Conservation (phyloP, 345 rosid species). For the Eucalyptus lansdowneana region DNA sequence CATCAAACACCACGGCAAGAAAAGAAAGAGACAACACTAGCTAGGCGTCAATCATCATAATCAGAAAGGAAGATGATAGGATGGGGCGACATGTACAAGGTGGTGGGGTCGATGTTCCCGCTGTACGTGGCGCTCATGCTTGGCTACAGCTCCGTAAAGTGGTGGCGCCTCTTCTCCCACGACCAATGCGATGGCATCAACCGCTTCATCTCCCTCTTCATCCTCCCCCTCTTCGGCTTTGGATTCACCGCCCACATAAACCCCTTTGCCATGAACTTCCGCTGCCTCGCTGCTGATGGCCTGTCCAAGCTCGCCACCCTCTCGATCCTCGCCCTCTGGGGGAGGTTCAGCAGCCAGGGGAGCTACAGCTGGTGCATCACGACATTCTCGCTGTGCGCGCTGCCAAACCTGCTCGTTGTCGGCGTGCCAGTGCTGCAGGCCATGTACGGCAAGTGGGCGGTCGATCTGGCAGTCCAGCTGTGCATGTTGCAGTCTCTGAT, state of each 20-base stretch:
- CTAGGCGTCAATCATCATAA: neutral
- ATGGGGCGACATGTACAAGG: slow-evolving; percentile 65
- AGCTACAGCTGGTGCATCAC: slow-evolving; percentile 79
- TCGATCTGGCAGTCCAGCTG: slow-evolving; percentile 69
- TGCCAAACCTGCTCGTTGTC: slow-evolving; percentile 63
- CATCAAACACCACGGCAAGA: neutral
- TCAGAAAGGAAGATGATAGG: slow-evolving; percentile 32
- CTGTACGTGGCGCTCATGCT: slow-evolving; percentile 65
- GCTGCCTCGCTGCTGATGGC: slow-evolving; percentile 51
- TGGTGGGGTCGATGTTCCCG: slow-evolving; percentile 68
- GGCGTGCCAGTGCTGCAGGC: slow-evolving; percentile 65
- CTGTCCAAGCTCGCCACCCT: slow-evolving; percentile 56
- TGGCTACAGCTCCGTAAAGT: slow-evolving; percentile 82
- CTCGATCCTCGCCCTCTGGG: slow-evolving; percentile 47
- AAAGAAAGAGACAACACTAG: neutral
- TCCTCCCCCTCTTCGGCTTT: slow-evolving; percentile 65
- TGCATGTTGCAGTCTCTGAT: slow-evolving; percentile 60
- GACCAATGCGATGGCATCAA: slow-evolving; percentile 76
- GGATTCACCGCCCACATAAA: slow-evolving; percentile 67
- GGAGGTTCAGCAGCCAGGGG: slow-evolving; percentile 43
- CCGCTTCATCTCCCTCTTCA: slow-evolving; percentile 66
- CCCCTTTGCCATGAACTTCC: slow-evolving; percentile 64
- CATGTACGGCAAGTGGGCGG: slow-evolving; percentile 63
- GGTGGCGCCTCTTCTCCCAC: slow-evolving; percentile 67
- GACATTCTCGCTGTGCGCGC: slow-evolving; percentile 58